Evolutionary conservation across 306 rosid genomes (phyloP).

Genomic region (Cicer yamashitae): DNA sequence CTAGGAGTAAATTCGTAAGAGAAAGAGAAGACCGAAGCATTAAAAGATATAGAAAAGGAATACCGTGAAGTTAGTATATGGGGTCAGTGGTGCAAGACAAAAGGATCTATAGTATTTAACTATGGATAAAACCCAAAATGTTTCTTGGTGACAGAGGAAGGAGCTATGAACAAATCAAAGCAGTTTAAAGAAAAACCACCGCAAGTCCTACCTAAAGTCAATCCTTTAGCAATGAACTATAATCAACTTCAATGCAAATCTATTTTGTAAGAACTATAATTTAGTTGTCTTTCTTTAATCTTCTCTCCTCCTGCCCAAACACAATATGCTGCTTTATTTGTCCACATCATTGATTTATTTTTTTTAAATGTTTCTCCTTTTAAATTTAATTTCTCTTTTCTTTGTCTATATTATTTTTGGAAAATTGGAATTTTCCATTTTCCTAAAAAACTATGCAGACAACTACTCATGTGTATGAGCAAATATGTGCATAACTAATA

Average conservation of each 20-base stretch:
- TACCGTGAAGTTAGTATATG: not conserved
- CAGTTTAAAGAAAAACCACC: constrained; percentile 5
- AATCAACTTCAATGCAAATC: constrained; percentile 27
- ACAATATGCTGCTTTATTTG: constrained; percentile 25
- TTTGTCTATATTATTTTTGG: not conserved
- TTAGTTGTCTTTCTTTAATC: constrained; percentile 2
- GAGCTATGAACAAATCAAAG: not conserved
- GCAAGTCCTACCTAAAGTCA: not conserved
- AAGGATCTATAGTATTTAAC: constrained; percentile 26
- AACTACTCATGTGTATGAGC: not conserved
- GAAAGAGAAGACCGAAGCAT: constrained; percentile 27
- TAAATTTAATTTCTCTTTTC: not conserved
- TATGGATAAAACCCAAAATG: constrained; percentile 3
- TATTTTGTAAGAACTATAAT: not conserved
- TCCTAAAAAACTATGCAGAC: not conserved
- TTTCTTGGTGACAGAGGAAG: not conserved
- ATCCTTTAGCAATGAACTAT: constrained; percentile 19
- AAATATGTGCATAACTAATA: not conserved
- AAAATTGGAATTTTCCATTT: not conserved
- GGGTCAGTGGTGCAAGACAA: constrained; percentile 8
- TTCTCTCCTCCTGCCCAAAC: constrained; percentile 8
- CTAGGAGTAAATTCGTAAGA: constrained; percentile 30
- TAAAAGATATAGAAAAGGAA: constrained; percentile 23
- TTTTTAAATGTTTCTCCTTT: not conserved
- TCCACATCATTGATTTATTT: not conserved